A percentile compares a stretch with the other conserved stretches of the same genome.
Evolutionary conservation across 129 eudicot species (phyloP).

Genomic region (Silybum marianum): DNA sequence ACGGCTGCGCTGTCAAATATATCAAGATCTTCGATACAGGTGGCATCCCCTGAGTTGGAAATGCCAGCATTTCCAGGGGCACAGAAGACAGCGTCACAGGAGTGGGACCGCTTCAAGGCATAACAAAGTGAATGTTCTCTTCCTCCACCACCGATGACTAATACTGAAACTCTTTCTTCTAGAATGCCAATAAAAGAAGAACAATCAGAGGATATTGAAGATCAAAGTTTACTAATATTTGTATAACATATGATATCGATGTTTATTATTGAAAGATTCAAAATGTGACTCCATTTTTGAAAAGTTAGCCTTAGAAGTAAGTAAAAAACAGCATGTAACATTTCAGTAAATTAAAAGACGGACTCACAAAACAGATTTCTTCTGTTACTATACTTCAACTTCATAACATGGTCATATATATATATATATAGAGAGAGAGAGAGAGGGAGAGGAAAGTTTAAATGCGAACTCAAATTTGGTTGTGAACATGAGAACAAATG

Average conservation of each 20-base stretch:
- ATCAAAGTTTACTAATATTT: neutral
- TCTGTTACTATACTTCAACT: neutral
- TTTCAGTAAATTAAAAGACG: neutral
- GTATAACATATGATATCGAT: neutral
- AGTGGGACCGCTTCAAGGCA: conserved; percentile 72
- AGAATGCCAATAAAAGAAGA: conserved; percentile 8
- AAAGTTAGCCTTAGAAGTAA: neutral
- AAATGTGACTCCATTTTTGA: neutral
- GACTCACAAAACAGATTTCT: neutral
- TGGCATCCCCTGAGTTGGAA: conserved; percentile 86
- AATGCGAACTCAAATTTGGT: too few relatives aligned
- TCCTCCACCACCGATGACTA: conserved; percentile 97
- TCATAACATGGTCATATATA: neutral
- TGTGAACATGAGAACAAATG: too few relatives aligned
- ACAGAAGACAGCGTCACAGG: conserved; percentile 83
- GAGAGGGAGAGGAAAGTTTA: too few relatives aligned
- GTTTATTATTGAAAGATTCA: neutral
- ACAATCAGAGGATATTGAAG: neutral
- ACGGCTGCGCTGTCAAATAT: conserved; percentile 68
- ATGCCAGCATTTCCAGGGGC: conserved; percentile 96
- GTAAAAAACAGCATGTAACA: neutral
- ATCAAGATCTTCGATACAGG: conserved; percentile 76
- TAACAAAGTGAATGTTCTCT: conserved; percentile 95
- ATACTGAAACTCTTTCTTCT: conserved; percentile 70
- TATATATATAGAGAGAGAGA: too few relatives aligned